phyloP scores from a whole-genome alignment of 2,329 filamentous ascomycete species.

The Geosmithia morbida region DNA sequence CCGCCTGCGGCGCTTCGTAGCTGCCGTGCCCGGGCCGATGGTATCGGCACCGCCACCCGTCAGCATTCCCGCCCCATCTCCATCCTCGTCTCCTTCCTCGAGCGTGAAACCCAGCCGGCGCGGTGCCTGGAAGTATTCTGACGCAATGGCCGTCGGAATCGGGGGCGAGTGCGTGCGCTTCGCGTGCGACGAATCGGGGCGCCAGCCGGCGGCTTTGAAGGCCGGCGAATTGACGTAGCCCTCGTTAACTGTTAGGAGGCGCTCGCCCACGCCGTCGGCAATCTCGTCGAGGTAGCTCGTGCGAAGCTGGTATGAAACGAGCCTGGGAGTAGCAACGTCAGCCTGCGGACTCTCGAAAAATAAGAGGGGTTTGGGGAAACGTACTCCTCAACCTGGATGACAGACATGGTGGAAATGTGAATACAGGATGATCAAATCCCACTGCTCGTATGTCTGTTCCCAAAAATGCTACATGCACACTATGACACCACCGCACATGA shows the following conservation, averaged over 20 bases:
- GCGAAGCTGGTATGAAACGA: slow-evolving; percentile 71
- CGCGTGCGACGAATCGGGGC: slow-evolving; percentile 56
- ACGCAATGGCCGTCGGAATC: slow-evolving; percentile 68
- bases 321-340: slow-evolving; percentile 28
- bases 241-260: slow-evolving; percentile 69
- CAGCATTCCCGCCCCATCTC: slow-evolving; percentile 59
- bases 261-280: slow-evolving; percentile 72
- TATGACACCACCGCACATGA: neutral
- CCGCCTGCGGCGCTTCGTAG: slow-evolving; percentile 49
- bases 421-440: neutral
- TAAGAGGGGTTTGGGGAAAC: slow-evolving; percentile 2
- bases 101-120: slow-evolving; percentile 48
- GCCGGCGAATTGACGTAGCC: slow-evolving; percentile 64
- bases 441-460: neutral
- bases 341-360: neutral
- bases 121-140: slow-evolving; percentile 69
- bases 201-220: slow-evolving; percentile 75
- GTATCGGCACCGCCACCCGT: slow-evolving; percentile 55
- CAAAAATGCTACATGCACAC: neutral
- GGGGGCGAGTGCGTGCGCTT: slow-evolving; percentile 78
- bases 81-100: slow-evolving; percentile 52
- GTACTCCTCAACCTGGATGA: slow-evolving; percentile 24
- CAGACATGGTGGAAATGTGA: slow-evolving; percentile 14
- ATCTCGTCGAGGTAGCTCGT: slow-evolving; percentile 68
- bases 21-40: slow-evolving; percentile 50